Evolutionary conservation across 192 early-diverging fungal species (phyloP), one percentile per base, ranked within the genome.

Genomic region (Endogone sp.): DNA sequence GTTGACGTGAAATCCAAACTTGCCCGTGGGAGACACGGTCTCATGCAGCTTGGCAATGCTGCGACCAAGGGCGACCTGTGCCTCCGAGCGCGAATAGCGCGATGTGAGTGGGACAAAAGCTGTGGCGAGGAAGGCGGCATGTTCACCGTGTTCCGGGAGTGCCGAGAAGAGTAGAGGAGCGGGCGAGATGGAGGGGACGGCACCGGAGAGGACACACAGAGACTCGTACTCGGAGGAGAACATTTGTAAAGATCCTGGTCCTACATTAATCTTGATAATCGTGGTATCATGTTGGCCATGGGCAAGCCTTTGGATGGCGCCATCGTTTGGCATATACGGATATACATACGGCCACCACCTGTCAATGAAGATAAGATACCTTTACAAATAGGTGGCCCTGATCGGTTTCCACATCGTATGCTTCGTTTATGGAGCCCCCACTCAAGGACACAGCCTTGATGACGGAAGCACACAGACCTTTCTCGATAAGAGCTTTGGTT

Each of bases 1-100:
- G 24, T 22, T 16, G 9, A 62, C 58, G 10, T 62, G 31, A 66
- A 74, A 74, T 16, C 73, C 73, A 28, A 71, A 74, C 30, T 55
- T 56, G 2, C 68, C 60, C 27, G 67, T 74, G 25, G 71, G 69
- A 2, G 69, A 72, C 29, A 28, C 23, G 4, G 59, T 37, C n/a
- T 57, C 54, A 62, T 74, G 73, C 26, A 74, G 23, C 63, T 64
- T 22, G 2, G 73, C 62, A 16, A 74, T 21, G 25, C 66, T 57
- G 30, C 21, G 28, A 11, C 3, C 73, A 55, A 74, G 56, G 16
- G 37, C 29, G 26, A 23, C 49, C 31, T 74, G 69, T 11, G 10
- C 2, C 22, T 6, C 59, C 9, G 59, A 8, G 0, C 9, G 0
- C 37, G 9, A 6, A 0, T 6, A 49, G 9, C 37, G 0, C 37